Base-by-base conservation (phyloP, 805 yeast genomes). In the Barnettozyma wickerhamii region DNA sequence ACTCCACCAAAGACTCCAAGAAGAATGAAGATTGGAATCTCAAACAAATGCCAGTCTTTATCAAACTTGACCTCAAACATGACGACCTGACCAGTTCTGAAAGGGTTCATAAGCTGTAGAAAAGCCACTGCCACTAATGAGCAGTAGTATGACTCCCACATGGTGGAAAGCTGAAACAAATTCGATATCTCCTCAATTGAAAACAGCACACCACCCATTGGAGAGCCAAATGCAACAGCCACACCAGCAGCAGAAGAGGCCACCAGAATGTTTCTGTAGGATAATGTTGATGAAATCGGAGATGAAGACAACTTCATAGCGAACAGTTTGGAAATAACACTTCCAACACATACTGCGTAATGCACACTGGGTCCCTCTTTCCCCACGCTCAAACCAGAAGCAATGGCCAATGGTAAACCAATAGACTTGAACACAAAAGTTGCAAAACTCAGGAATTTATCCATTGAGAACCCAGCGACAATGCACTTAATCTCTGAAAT, bases 331-430 rank as follows among this genome's bases (percentile, higher is more conserved):
- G 56, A 49, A 1, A 47, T 64, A 55, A 37, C 46, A 58, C 64
- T 39, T 0, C 97, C 99, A n/a, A 84, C 91, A 60, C 98, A 90
- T 0, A 90, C 95, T 0, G 99, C 97, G 62, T 91, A 93, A 63
- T 93, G 99, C 10, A 93, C 99, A 52, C 91, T 80, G 2, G 99
- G 99, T 0, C 99, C 99, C 59, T 93, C 99, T 63, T 93, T 93
- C 18, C 99, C 99, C 6, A 93, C 84, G 50, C 91, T 84, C 29
- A 93, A 63, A 0, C 99, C 99, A 1, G 96, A 82, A 1, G 95
- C 90, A 53, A 93, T 93, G 0, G 95, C 87, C 45, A 93, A 66
- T 0, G 99, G 99, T 32, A 93, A 65, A 0, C 95, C 86, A 9
- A 88, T 57, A 37, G 88, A 74, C 51, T 93, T 93, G 40, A 91